Conservation (phyloP, 352 stramenopile species). For the Pythium rhizo-oryzae region DNA sequence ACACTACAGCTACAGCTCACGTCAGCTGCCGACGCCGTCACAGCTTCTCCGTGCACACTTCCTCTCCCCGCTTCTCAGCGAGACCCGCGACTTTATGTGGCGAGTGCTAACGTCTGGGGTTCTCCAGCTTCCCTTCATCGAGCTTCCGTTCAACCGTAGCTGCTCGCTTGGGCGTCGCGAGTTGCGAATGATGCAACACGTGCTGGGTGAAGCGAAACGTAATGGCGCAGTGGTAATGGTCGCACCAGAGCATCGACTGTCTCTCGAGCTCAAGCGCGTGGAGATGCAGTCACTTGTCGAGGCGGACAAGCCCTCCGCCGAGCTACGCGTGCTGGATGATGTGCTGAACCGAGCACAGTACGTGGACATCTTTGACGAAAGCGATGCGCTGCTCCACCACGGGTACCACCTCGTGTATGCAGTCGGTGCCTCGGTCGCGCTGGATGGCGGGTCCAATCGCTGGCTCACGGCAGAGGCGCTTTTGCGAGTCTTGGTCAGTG, state of each 20-base stretch:
- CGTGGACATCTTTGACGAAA: conserved; percentile 87
- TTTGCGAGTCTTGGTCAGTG: conserved; percentile 28
- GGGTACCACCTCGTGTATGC: conserved; percentile 90
- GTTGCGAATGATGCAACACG: conserved; percentile 40
- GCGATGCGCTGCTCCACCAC: conserved; percentile 85
- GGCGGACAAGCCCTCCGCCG: not conserved
- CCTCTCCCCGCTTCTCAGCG: conserved; percentile 52
- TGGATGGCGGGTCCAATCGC: conserved; percentile 49
- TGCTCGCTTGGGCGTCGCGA: conserved; percentile 35
- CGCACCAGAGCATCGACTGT: conserved; percentile 87
- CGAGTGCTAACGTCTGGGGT: conserved; percentile 46
- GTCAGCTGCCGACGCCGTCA: not conserved
- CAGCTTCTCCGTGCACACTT: conserved; percentile 61
- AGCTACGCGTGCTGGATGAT: not conserved
- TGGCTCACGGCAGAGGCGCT: conserved; percentile 58
- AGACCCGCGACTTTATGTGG: conserved; percentile 67
- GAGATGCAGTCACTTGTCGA: conserved; percentile 33
- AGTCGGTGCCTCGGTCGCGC: conserved; percentile 44
- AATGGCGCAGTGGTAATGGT: conserved; percentile 64
- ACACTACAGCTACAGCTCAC: conserved; percentile 39
- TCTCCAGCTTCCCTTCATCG: conserved; percentile 44
- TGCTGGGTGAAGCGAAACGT: conserved; percentile 36
- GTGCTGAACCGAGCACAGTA: conserved; percentile 31
- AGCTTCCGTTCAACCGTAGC: conserved; percentile 68
- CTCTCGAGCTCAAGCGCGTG: conserved; percentile 80